Base-by-base conservation (phyloP, 352 stramenopile species). In the Phytophthora meadii region DNA sequence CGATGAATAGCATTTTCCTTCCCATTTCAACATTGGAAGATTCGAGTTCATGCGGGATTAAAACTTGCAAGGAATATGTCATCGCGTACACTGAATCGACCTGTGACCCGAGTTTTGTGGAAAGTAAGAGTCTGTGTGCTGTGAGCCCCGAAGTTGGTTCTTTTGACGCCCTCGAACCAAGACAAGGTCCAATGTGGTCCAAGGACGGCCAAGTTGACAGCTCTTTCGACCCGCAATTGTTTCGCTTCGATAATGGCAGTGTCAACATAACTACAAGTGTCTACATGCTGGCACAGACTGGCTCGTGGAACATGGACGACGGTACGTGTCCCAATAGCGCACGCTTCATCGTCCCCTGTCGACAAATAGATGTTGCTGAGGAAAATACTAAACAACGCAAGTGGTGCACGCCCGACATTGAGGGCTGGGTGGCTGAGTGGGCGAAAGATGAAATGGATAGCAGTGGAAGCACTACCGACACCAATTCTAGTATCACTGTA, bases 181-280 rank as follows among this genome's bases (percentile, higher is more conserved):
- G 17, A 2, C 8, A 46, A 5, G 37, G 37, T 19, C 37, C 37
- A 2, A 10, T 42, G n/a, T 42, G 37, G 37, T 42, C 14, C 5
- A 46, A 40, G 28, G 46, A 62, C 24, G 56, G 65, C 39, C 11
- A 62, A 6, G 58, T 77, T 19, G 55, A n/a, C n/a, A n/a, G n/a
- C n/a, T n/a, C n/a, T n/a, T 77, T 77, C 22, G 65, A 74, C 22
- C 59, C 65, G 24, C 59, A 72, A 49, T 9, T 77, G 27, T 59
- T 49, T 17, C 34, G 56, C 39, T 54, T 24, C 5, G 30, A 36
- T 8, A 55, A 42, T 3, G 6, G 12, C n/a, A 68, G 10, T 44
- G 41, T 28, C 22, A 48, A 66, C 6, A 41, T 37, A 5, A 58
- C 48, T 14, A 19, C 19, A 19, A 19, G 19, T 19, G 19, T 77